These are phyloP conservation scores for Harringtonia lauricola DNA, from an alignment of 2,329 filamentous ascomycete species.

Conservation along the genomic window DNA sequence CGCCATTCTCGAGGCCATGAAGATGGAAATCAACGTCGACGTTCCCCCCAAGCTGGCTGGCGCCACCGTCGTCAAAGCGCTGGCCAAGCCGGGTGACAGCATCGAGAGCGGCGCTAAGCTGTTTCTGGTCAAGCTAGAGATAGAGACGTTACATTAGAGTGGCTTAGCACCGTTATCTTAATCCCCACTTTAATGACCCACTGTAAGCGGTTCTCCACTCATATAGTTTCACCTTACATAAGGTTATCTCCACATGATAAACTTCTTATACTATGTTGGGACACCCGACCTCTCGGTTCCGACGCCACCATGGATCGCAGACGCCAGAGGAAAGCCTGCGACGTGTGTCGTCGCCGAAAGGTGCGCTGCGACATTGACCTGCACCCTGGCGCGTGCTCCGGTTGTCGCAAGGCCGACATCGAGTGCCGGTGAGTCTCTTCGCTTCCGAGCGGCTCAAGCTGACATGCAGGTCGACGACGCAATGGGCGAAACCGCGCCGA, in stretches of 20 bases:
- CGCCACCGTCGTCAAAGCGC: background rate
- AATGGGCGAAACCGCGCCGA: constrained; percentile 1
- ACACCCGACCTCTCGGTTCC: background rate
- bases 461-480: background rate
- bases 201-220: too few relatives aligned
- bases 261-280: too few relatives aligned
- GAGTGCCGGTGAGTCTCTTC: constrained; percentile 9
- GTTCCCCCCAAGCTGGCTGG: background rate
- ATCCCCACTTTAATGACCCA: too few relatives aligned
- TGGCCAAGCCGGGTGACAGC: background rate
- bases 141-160: too few relatives aligned
- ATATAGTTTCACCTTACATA: too few relatives aligned
- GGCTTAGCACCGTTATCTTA: too few relatives aligned
- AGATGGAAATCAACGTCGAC: constrained; percentile 38
- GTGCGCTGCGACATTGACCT: constrained; percentile 10
- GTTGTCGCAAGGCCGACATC: constrained; percentile 5
- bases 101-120: background rate
- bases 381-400: constrained; percentile 1
- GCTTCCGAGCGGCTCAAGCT: background rate
- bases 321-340: constrained; percentile 9
- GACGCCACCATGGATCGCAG: background rate
- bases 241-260: too few relatives aligned
- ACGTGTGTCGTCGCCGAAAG: constrained; percentile 10
- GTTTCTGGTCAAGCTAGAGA: background rate
- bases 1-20: constrained; percentile 44